phyloP scores from a whole-genome alignment of 371 early-diverging fungal species.

The Sporodiniella umbellata region DNA sequence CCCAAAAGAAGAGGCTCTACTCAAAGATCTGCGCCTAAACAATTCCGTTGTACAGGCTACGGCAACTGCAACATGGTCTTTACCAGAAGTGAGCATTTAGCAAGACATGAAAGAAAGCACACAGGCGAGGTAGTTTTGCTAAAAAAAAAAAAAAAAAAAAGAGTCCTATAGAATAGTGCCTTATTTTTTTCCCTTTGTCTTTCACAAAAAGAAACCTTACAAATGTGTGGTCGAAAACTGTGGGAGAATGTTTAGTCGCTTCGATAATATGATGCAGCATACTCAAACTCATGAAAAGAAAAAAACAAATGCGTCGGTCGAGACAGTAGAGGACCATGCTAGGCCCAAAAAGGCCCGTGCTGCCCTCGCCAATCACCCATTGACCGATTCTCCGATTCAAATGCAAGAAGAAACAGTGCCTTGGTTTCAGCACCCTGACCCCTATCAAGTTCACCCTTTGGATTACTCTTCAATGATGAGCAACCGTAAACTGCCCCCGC shows the following conservation, averaged over 20 bases:
- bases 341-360: neutral
- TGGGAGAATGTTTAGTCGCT: conserved; percentile 23
- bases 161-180: too few relatives aligned
- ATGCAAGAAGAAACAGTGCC: neutral
- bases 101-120: conserved; percentile 54
- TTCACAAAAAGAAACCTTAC: conserved; percentile 16
- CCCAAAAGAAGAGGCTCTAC: conserved; percentile 15
- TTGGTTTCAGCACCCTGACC: conserved; percentile 4
- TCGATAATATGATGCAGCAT: conserved; percentile 32
- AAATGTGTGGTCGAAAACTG: conserved; percentile 20
- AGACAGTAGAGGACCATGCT: conserved; percentile 1
- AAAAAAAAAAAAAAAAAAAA: too few relatives aligned
- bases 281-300: conserved; percentile 27
- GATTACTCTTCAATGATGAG: conserved; percentile 10
- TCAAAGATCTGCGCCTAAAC: conserved; percentile 27
- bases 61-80: conserved; percentile 54
- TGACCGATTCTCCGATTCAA: conserved; percentile 7
- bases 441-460: conserved; percentile 1
- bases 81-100: conserved; percentile 52
- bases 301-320: neutral
- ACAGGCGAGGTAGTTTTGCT: conserved; percentile 48
- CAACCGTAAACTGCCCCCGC: conserved; percentile 10
- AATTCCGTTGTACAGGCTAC: conserved; percentile 48
- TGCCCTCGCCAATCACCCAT: neutral
- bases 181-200: neutral